phyloP scores from a whole-genome alignment of 2,329 filamentous ascomycete species.

The Albophoma yamanashiensis region DNA sequence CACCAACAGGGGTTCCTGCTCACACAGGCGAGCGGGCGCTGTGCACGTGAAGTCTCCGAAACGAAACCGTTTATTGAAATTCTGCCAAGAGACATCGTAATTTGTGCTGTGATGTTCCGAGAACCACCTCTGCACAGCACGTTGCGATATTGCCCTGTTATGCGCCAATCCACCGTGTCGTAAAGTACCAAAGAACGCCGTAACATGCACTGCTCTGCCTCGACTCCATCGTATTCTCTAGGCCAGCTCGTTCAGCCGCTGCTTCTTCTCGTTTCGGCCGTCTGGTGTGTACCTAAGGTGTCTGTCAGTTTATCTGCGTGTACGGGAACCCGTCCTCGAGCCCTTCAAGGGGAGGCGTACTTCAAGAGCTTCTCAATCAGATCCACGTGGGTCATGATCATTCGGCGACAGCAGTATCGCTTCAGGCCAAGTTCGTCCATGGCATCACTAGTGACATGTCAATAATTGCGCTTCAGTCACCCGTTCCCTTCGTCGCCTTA shows the following conservation, averaged over 20 bases:
- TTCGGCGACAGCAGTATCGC: conserved; percentile 95
- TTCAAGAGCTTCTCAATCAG: conserved; percentile 96
- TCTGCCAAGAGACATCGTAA: neutral
- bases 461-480: neutral
- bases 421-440: conserved; percentile 92
- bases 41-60: neutral
- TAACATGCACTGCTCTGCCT: conserved; percentile 14
- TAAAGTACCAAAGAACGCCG: conserved; percentile 20
- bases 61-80: neutral
- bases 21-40: neutral
- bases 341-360: conserved; percentile 37
- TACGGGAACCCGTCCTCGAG: neutral
- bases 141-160: conserved; percentile 6
- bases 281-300: conserved; percentile 46
- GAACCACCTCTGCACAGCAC: neutral
- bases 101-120: neutral
- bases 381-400: conserved; percentile 99
- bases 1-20: neutral
- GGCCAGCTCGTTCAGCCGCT: conserved; percentile 24
- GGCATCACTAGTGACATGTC: conserved; percentile 58
- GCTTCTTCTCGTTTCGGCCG: conserved; percentile 53
- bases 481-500: conserved; percentile 17
- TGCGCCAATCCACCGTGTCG: conserved; percentile 14
- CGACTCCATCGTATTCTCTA: conserved; percentile 8
- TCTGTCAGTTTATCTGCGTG: neutral